Percentiles rank a stretch among this genome's conserved stretches.
These are phyloP conservation scores for Amborella trichopoda DNA, from an alignment of 164 flowering plant species.

Conservation along the genomic window DNA sequence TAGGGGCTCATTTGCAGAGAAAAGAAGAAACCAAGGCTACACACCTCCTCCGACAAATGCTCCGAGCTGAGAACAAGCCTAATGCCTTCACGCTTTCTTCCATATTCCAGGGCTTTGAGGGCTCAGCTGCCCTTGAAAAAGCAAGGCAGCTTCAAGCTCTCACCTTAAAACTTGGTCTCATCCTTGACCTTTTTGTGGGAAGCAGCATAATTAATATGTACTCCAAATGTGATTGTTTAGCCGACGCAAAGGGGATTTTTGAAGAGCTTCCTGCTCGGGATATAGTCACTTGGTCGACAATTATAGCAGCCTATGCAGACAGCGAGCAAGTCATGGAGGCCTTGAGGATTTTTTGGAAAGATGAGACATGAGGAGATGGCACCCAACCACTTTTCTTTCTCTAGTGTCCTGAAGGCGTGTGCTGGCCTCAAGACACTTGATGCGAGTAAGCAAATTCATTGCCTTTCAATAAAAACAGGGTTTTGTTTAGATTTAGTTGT, in stretches of 20 bases:
- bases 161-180: constrained; percentile 8
- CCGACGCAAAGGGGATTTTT: constrained; percentile 12
- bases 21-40: background rate
- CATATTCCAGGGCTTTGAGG: constrained; percentile 7
- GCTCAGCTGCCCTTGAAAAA: background rate
- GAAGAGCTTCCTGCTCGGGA: constrained; percentile 15
- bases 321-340: constrained; percentile 14
- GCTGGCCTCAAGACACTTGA: constrained; percentile 12
- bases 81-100: constrained; percentile 11
- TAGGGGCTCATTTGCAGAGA: constrained; percentile 2
- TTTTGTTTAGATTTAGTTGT: constrained; percentile 15
- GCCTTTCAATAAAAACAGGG: constrained; percentile 13
- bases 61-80: constrained; percentile 8
- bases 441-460: constrained; percentile 16
- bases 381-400: constrained; percentile 19
- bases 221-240: constrained; percentile 14
- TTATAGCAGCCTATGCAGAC: constrained; percentile 16
- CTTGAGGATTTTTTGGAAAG: constrained; percentile 9
- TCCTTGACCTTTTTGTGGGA: constrained; percentile 17
- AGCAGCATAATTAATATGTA: constrained; percentile 17
- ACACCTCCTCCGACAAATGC: constrained; percentile 9
- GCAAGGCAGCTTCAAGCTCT: constrained; percentile 14
- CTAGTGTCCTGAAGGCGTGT: constrained; percentile 17
- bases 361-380: constrained; percentile 11
- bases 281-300: constrained; percentile 20